Evolutionary conservation across 1,284 basidiomycete genomes (phyloP), one percentile per base, ranked within the genome.

Genomic region (Fistulina hepatica): DNA sequence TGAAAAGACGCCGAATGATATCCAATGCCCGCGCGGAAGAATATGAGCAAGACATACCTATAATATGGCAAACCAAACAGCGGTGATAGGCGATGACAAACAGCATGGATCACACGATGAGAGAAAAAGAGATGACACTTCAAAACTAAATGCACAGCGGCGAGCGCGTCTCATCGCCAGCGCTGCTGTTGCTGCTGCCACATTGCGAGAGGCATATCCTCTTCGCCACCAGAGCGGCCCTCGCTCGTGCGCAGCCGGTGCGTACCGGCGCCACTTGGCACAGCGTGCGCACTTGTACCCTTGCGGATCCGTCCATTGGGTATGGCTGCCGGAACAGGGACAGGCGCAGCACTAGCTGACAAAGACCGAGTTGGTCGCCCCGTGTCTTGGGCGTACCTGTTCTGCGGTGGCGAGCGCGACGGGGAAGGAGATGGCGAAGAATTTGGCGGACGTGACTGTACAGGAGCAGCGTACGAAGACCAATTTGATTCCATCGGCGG

Each of bases 201-300:
- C 40, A 82, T 56, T 15, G 82, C 80, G 26, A 85, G 61, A 20
- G 81, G 81, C 25, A 83, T 60, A 52, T 85, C 82, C 53, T 85
- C 81, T 48, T 84, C 81, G 19, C 16, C 39, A 24, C 55, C 49
- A 13, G 44, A 48, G 37, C 46, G 53, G 39, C 56, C 52, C 32
- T 68, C 60, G 39, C 57, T 60, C 10, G 61, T 53, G 44, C 59
- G 59, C 32, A 69, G 63, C 44, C 60, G 27, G 63, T 48, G 61
- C n/a, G n/a, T n/a, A n/a, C n/a, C n/a, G n/a, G n/a, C n/a, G 63
- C 30, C 57, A 61, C 38, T 53, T 59, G 24, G 55, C 50, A 37
- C 62, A 8, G 76, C 80, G 52, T 76, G 70, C n/a, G 73, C 76
- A 49, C 78, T 82, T 39, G 60, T 53, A 9, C 69, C 72, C 55